Evolutionary conservation across 1,284 basidiomycete species (phyloP).

Genomic region (Ustilago hordei): DNA sequence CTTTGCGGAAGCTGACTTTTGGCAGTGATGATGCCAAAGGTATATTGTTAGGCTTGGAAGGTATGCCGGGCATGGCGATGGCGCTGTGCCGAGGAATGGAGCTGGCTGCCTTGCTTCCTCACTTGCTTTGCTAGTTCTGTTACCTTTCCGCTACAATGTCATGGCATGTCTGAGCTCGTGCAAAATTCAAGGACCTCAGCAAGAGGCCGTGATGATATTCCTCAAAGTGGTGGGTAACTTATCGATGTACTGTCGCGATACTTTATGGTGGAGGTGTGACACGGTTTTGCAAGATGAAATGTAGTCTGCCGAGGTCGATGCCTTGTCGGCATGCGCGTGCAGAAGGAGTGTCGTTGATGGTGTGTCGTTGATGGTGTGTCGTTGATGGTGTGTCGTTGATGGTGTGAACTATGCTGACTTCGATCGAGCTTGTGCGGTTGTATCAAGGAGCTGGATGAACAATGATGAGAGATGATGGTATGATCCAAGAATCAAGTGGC

Average conservation of each 20-base stretch:
- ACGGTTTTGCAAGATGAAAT: not conserved
- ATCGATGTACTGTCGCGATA: not conserved
- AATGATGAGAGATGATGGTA: not conserved
- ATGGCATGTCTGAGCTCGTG: not conserved
- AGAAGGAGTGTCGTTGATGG: not conserved
- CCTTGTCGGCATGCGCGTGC: not conserved
- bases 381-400: not conserved
- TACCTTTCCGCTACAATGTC: not conserved
- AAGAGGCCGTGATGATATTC: too few species aligned
- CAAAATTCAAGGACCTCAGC: not conserved
- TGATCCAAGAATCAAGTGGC: not conserved
- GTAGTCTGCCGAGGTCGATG: not conserved
- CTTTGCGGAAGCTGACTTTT: conserved; percentile 61
- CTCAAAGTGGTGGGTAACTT: not conserved
- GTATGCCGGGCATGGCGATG: conserved; percentile 44
- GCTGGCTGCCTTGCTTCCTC: conserved; percentile 6
- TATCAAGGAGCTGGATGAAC: not conserved
- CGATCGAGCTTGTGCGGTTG: not conserved
- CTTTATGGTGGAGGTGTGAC: not conserved
- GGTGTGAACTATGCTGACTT: not conserved
- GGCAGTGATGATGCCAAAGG: conserved; percentile 61
- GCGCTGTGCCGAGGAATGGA: not conserved
- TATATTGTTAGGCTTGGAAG: conserved; percentile 57
- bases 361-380: not conserved
- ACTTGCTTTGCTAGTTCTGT: not conserved